Percentiles rank a stretch among this genome's conserved stretches.
Conservation (phyloP, 2,329 filamentous ascomycete species). For the Cryphonectria japonica region DNA sequence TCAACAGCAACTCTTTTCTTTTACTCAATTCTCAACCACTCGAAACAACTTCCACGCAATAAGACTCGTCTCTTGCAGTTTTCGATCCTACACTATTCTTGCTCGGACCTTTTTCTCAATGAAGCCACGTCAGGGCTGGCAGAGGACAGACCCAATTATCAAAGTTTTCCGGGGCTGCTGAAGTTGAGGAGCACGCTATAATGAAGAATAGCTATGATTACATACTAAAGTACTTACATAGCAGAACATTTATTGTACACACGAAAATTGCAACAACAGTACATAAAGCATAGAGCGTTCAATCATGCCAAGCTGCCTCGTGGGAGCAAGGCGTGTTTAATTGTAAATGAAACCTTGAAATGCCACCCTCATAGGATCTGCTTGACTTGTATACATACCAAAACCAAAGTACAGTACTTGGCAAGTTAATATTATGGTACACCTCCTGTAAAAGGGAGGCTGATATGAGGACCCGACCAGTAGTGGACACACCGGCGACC, state of each 20-base stretch:
- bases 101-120: not conserved
- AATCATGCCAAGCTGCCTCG: not conserved
- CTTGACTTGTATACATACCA: not conserved
- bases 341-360: not conserved
- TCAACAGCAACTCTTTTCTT: not conserved
- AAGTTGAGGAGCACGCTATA: not conserved
- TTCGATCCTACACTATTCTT: not conserved
- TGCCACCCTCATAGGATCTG: not conserved
- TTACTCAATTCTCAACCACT: not conserved
- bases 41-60: not conserved
- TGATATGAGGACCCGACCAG: conserved; percentile 7
- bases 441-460: not conserved
- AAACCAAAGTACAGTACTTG: not conserved
- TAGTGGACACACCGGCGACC: not conserved
- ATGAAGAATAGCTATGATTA: not conserved
- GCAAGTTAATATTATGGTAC: not conserved
- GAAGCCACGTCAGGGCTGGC: not conserved
- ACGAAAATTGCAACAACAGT: too few relatives aligned
- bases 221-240: not conserved
- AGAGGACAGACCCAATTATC: not conserved
- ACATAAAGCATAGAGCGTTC: not conserved
- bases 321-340: not conserved
- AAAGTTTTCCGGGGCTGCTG: not conserved
- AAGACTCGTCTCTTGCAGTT: not conserved
- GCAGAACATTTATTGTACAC: too few relatives aligned